phyloP scores from a whole-genome alignment of 1,139 yeast species.

The Kluyveromyces marxianus region DNA sequence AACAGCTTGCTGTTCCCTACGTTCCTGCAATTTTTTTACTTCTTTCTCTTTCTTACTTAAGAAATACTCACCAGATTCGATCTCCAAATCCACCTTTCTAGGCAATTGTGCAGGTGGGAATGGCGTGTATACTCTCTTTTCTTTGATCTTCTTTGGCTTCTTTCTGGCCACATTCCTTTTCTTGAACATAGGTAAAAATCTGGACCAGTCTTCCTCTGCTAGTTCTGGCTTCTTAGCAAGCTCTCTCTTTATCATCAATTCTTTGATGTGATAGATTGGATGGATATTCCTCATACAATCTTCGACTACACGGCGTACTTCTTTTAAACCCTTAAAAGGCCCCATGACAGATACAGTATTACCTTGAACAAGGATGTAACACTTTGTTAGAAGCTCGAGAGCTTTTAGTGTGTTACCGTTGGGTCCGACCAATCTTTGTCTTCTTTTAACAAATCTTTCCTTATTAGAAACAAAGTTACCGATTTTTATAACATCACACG shows the following conservation, averaged over 20 bases:
- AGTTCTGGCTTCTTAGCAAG: conserved; percentile 89
- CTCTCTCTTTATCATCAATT: conserved; percentile 94
- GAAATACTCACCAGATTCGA: conserved; percentile 98
- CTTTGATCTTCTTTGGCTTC: conserved; percentile 63
- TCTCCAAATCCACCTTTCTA: conserved; percentile 93
- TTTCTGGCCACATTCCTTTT: conserved; percentile 92
- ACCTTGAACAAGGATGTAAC: conserved; percentile 95
- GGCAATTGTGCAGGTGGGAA: conserved; percentile 98
- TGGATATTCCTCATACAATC: conserved; percentile 96
- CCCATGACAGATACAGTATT: conserved; percentile 98
- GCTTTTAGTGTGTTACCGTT: conserved; percentile 96
- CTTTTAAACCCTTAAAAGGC: conserved; percentile 86
- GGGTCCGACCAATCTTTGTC: conserved; percentile 96
- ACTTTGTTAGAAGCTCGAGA: conserved; percentile 81
- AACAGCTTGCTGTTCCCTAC: conserved; percentile 70
- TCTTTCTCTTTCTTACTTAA: conserved; percentile 79
- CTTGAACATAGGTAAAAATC: conserved; percentile 95
- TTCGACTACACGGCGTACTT: conserved; percentile 87
- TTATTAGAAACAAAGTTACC: conserved; percentile 84
- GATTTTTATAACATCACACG: conserved; percentile 94
- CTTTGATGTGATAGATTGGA: conserved; percentile 95
- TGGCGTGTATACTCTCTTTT: conserved; percentile 90
- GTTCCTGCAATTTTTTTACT: conserved; percentile 62
- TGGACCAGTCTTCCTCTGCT: conserved; percentile 93
- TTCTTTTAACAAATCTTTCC: conserved; percentile 88